These are phyloP conservation scores for Sparassis latifolia DNA, from an alignment of 1,284 basidiomycete genomes.

Conservation along the genomic window DNA sequence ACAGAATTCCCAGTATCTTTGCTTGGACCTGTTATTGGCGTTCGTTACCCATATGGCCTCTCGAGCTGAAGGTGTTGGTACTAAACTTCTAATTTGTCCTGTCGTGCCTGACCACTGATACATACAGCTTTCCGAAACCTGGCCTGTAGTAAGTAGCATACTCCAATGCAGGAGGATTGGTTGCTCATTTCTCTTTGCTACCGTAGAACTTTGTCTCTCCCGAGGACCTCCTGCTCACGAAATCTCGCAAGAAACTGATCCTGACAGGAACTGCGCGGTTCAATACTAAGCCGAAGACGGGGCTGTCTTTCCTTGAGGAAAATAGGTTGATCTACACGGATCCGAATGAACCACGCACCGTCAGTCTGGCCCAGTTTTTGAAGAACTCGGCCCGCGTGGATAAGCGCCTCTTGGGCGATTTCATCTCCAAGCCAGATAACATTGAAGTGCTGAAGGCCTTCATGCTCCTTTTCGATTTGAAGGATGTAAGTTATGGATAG, in stretches of 20 bases:
- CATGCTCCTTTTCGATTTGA: constrained; percentile 87
- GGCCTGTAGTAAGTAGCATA: constrained; percentile 48
- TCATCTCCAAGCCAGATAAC: constrained; percentile 87
- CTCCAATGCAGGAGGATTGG: too few relatives aligned
- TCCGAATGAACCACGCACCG: constrained; percentile 46
- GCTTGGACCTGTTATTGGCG: constrained; percentile 82
- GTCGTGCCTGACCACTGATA: constrained; percentile 5
- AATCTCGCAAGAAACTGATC: constrained; percentile 84
- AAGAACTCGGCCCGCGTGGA: constrained; percentile 85
- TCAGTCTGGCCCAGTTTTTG: constrained; percentile 78
- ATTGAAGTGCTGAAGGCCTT: constrained; percentile 83
- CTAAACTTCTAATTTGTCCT: constrained; percentile 6
- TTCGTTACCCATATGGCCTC: constrained; percentile 88
- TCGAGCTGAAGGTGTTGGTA: constrained; percentile 65
- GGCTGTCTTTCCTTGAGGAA: constrained; percentile 86
- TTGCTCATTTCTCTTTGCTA: too few relatives aligned
- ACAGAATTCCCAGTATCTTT: constrained; percentile 79
- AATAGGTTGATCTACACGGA: constrained; percentile 78
- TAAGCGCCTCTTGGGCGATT: constrained; percentile 94
- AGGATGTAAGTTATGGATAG: constrained; percentile 49
- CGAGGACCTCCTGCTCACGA: constrained; percentile 62
- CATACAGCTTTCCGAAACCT: constrained; percentile 37
- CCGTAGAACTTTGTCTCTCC: constrained; percentile 46
- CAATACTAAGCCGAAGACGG: constrained; percentile 94
- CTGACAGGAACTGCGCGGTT: constrained; percentile 84